A percentile compares a stretch with the other conserved stretches of the same genome.
Conservation (phyloP, 306 rosid species). For the Cicer pinnatifidum region DNA sequence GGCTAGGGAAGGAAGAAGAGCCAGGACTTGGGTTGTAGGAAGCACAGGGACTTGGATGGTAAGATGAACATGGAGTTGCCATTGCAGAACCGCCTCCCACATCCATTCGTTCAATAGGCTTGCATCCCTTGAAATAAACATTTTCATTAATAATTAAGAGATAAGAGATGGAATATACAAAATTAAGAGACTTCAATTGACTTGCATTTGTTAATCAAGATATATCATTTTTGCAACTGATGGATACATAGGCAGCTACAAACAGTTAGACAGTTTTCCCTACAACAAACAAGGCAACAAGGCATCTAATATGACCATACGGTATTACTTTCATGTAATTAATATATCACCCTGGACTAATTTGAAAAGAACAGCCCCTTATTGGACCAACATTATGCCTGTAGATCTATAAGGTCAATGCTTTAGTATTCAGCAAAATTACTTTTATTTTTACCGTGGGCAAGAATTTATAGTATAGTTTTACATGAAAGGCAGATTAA, state of each 20-base stretch:
- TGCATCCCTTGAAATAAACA: conserved; percentile 74
- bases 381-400: background rate
- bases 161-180: background rate
- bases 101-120: conserved; percentile 71
- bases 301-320: background rate
- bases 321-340: background rate
- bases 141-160: background rate
- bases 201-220: background rate
- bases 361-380: background rate
- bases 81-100: conserved; percentile 65
- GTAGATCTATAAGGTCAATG: background rate
- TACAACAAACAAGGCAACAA: no score
- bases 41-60: conserved; percentile 77
- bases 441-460: background rate
- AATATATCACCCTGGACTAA: background rate
- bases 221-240: background rate
- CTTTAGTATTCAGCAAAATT: background rate
- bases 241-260: background rate
- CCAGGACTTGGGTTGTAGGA: conserved; percentile 92
- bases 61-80: conserved; percentile 78
- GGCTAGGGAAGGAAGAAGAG: conserved; percentile 89
- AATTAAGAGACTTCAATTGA: background rate
- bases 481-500: background rate
- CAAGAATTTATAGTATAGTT: background rate
- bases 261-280: background rate